phyloP scores from a whole-genome alignment of 2,329 filamentous ascomycete species.

The Aureobasidium musti region DNA sequence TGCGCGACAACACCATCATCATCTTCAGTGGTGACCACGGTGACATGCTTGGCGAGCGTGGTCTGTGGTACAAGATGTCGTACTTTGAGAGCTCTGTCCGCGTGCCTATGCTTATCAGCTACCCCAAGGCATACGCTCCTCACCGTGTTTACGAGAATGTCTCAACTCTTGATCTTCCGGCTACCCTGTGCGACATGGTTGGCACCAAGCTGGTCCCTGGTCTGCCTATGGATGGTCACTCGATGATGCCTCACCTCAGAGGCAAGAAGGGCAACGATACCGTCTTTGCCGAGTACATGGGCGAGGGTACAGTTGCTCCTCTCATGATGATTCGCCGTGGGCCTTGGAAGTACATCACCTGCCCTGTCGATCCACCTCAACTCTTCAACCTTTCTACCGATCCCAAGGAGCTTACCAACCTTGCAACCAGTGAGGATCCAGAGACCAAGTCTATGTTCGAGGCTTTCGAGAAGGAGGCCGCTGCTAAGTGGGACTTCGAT shows the following conservation, averaged over 20 bases:
- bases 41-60: slow-evolving; percentile 92
- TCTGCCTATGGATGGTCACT: slow-evolving; percentile 83
- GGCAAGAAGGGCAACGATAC: slow-evolving; percentile 72
- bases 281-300: slow-evolving; percentile 93
- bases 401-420: slow-evolving; percentile 74
- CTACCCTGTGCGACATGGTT: slow-evolving; percentile 81
- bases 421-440: slow-evolving; percentile 52
- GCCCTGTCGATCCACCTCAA: slow-evolving; percentile 79
- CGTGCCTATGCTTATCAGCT: slow-evolving; percentile 82
- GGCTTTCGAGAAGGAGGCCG: slow-evolving; percentile 72
- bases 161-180: slow-evolving; percentile 85
- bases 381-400: slow-evolving; percentile 78
- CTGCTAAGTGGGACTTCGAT: slow-evolving; percentile 76
- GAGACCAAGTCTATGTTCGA: slow-evolving; percentile 48
- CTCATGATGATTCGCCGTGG: slow-evolving; percentile 93
- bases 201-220: slow-evolving; percentile 67
- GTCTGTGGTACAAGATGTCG: slow-evolving; percentile 97
- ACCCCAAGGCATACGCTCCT: slow-evolving; percentile 72
- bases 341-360: slow-evolving; percentile 87
- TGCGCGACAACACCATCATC: slow-evolving; percentile 84
- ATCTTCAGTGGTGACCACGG: slow-evolving; percentile 94
- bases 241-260: slow-evolving; percentile 75
- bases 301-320: slow-evolving; percentile 84
- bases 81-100: slow-evolving; percentile 92
- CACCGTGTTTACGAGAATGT: slow-evolving; percentile 81